phyloP scores from a whole-genome alignment of 2,329 filamentous ascomycete genomes.

The Colletotrichum chlorophyti region DNA sequence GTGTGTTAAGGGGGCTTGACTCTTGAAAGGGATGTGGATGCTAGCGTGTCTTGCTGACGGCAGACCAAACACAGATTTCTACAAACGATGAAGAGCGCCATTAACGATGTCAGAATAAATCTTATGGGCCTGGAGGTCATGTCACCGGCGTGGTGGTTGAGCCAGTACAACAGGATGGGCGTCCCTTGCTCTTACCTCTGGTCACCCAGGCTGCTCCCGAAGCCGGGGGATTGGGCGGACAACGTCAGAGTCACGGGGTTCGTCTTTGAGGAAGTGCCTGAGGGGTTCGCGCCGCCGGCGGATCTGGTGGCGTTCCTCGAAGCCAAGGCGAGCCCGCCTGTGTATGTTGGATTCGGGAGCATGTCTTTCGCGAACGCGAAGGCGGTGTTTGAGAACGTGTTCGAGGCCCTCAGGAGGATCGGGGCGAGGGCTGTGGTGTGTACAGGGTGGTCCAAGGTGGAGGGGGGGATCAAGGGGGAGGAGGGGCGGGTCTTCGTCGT shows the following conservation, averaged over 20 bases:
- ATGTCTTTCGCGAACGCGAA: conserved; percentile 34
- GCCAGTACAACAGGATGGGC: conserved; percentile 52
- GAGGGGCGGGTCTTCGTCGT: not conserved
- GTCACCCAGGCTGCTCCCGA: conserved; percentile 54
- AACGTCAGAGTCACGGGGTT: conserved; percentile 62
- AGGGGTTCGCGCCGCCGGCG: conserved; percentile 48
- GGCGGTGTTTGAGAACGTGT: not conserved
- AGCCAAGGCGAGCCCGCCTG: conserved; percentile 32
- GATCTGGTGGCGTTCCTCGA: conserved; percentile 41
- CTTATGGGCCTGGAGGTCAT: conserved; percentile 53
- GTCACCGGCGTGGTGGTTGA: conserved; percentile 54
- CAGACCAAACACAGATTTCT: conserved; percentile 10
- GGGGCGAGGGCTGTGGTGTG: conserved; percentile 14
- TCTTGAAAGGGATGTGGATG: too few species aligned
- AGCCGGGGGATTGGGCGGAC: conserved; percentile 59
- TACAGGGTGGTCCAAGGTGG: conserved; percentile 8
- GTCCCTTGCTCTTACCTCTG: conserved; percentile 55
- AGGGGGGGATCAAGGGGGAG: not conserved
- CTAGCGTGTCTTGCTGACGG: too few species aligned
- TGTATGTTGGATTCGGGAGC: conserved; percentile 43
- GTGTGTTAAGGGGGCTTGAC: too few species aligned
- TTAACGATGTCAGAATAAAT: conserved; percentile 52
- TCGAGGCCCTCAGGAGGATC: not conserved
- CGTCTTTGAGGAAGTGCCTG: conserved; percentile 57
- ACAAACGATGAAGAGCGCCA: conserved; percentile 36